Conservation (phyloP, 2,329 filamentous ascomycete species). For the Clonostachys rosea region DNA sequence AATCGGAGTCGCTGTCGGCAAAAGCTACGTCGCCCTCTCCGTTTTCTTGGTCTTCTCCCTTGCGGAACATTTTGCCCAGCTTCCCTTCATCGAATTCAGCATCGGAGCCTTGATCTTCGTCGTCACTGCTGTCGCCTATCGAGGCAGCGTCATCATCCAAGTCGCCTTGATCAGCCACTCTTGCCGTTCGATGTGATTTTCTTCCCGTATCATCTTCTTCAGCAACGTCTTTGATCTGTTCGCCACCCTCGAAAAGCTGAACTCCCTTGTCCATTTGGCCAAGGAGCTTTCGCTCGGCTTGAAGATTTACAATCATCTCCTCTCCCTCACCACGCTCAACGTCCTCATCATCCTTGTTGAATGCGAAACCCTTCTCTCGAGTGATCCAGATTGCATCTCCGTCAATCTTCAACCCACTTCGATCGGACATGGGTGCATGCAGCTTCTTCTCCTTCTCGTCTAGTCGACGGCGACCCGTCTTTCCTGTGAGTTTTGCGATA, state of each 20-base stretch:
- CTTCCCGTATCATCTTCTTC: slow-evolving; percentile 53
- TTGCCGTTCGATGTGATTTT: slow-evolving; percentile 51
- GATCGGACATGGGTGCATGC: slow-evolving; percentile 97
- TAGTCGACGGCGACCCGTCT: slow-evolving; percentile 71
- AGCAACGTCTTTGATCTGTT: slow-evolving; percentile 56
- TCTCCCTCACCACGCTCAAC: slow-evolving; percentile 87
- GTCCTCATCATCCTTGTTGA: slow-evolving; percentile 62
- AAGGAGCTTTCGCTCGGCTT: slow-evolving; percentile 75
- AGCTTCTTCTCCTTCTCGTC: slow-evolving; percentile 97
- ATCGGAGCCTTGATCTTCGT: slow-evolving; percentile 48
- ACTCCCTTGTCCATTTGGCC: slow-evolving; percentile 81
- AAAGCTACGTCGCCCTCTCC: slow-evolving; percentile 71
- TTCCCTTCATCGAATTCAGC: slow-evolving; percentile 55
- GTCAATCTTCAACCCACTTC: slow-evolving; percentile 91
- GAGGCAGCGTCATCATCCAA: slow-evolving; percentile 48
- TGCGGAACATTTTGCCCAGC: slow-evolving; percentile 56
- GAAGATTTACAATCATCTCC: slow-evolving; percentile 86
- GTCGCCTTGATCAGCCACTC: slow-evolving; percentile 57
- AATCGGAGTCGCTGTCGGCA: slow-evolving; percentile 94
- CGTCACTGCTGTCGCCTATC: slow-evolving; percentile 45
- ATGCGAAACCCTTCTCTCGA: slow-evolving; percentile 67
- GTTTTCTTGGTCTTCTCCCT: slow-evolving; percentile 39
- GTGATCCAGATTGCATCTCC: slow-evolving; percentile 94
- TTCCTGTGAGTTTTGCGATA: slow-evolving; percentile 77
- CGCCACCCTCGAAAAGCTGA: slow-evolving; percentile 77